Evolutionary conservation across 441 rosid species (phyloP), one percentile per base, ranked within the genome.

Genomic region (Kokia cookei): DNA sequence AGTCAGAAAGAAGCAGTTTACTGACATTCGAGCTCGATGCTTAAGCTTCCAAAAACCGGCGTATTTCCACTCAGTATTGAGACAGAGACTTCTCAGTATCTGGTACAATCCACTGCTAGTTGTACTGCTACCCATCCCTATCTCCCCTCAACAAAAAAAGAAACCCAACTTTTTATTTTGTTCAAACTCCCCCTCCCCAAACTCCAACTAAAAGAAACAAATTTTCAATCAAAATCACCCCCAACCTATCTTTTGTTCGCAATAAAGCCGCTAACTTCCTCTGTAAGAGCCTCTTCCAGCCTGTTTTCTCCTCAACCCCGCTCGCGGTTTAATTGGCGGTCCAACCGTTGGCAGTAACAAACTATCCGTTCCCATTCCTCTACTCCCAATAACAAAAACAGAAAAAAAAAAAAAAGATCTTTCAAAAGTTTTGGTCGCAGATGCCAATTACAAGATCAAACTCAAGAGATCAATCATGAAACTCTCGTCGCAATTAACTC

Each of bases 231-330:
- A 71, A 69, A 54, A 79, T 37, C 58, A 4, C 69, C 57, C 63
- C 77, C 82, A 76, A 78, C 62, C 62, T 62, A 67, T 50, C 6
- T 68, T 50, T 68, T n/a, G 59, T 51, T 29, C 35, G 29, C 61
- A 51, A 51, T 32, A 69, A 68, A 32, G 69, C 74, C 69, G 78
- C 93, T 95, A 95, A 78, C 99, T 91, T 75, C 96, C 99, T 82
- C 98, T 87, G 82, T 93, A 93, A 26, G 98, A 93, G 59, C 99
- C 98, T 91, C 99, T 82, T 54, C 99, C 98, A n/a, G 99, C 98
- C 78, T 95, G 99, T 65, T 95, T 90, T 76, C 93, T 90, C 89
- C 95, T 82, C 69, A 95, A 86, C 78, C 96, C 98, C 13, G 96
- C 97, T 75, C 94, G 83, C 70, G 89, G 90, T 75, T 91, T 93